Conservation (phyloP, 768 basidiomycete species). For the Agrocybe chaxingu region DNA sequence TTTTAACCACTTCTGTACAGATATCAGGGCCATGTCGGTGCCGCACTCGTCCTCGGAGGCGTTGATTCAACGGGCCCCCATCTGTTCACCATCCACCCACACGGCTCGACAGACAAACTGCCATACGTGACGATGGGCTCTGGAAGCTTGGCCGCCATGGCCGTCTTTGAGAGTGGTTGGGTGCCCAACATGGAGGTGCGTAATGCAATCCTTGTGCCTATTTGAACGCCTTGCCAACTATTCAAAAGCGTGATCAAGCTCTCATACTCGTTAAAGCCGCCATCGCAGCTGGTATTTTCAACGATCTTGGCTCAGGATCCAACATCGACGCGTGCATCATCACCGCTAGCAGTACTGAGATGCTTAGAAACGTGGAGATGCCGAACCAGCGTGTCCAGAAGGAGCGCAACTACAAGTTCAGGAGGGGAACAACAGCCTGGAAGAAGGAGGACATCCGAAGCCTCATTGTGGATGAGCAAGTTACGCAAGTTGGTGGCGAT, state of each 20-base stretch:
- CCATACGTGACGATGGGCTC: constrained; percentile 99
- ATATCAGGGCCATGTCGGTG: constrained; percentile 91
- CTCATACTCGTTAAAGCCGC: constrained; percentile 81
- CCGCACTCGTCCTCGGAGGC: constrained; percentile 93
- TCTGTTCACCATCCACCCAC: constrained; percentile 92
- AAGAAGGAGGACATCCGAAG: constrained; percentile 75
- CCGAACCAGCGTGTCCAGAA: constrained; percentile 84
- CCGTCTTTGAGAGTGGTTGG: constrained; percentile 91
- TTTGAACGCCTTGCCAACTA: not conserved
- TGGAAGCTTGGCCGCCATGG: constrained; percentile 96
- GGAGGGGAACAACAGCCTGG: constrained; percentile 86
- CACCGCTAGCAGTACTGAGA: constrained; percentile 82
- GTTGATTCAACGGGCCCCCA: constrained; percentile 94
- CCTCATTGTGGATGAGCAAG: constrained; percentile 70
- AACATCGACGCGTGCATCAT: constrained; percentile 98
- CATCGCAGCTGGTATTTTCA: constrained; percentile 96
- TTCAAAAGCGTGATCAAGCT: constrained; percentile 68
- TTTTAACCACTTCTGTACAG: constrained; percentile 32
- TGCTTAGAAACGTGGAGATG: constrained; percentile 90
- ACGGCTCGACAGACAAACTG: constrained; percentile 97
- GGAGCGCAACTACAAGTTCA: constrained; percentile 71
- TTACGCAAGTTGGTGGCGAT: constrained; percentile 55
- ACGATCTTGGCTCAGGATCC: constrained; percentile 98
- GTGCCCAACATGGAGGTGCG: constrained; percentile 75
- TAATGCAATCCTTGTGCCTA: constrained; percentile 4